phyloP scores from a whole-genome alignment of 2,329 filamentous ascomycete genomes.

The Fusarium transvaalense region DNA sequence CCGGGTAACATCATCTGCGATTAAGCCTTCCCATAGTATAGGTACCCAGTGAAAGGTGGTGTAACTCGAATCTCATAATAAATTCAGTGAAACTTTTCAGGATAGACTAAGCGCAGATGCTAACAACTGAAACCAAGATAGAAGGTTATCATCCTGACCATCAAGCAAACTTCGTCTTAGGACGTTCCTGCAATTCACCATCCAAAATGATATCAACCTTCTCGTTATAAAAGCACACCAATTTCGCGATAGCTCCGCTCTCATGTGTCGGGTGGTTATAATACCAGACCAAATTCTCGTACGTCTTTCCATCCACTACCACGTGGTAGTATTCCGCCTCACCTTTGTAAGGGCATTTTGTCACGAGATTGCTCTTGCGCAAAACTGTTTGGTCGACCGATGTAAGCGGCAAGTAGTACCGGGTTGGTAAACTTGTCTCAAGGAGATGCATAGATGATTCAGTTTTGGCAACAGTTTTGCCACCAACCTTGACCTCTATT shows the following conservation, averaged over 20 bases:
- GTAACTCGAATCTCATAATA: background rate
- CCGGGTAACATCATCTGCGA: rapidly evolving
- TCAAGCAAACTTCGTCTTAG: slow-evolving; percentile 47
- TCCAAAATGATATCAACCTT: slow-evolving; percentile 73
- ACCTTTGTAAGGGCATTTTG: slow-evolving; percentile 76
- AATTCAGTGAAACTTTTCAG: background rate
- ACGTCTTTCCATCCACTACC: slow-evolving; percentile 58
- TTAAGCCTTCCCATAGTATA: background rate
- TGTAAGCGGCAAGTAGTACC: slow-evolving; percentile 70
- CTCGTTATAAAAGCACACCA: slow-evolving; percentile 76
- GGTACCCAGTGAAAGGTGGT: background rate
- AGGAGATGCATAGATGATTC: slow-evolving; percentile 65
- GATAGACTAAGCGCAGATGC: background rate
- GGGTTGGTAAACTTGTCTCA: slow-evolving; percentile 69
- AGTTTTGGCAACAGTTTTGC: slow-evolving; percentile 61
- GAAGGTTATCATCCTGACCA: background rate
- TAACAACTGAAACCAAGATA: background rate
- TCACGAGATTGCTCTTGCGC: slow-evolving; percentile 63
- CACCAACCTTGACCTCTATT: slow-evolving; percentile 63
- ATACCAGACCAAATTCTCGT: slow-evolving; percentile 71
- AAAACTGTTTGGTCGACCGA: slow-evolving; percentile 61
- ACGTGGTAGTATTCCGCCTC: slow-evolving; percentile 72
- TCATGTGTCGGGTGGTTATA: slow-evolving; percentile 70
- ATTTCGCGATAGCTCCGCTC: slow-evolving; percentile 66
- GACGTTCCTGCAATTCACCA: slow-evolving; percentile 56